These are phyloP conservation scores for Ganoderma sinense DNA, from an alignment of 1,284 basidiomycete genomes.

Conservation along the genomic window DNA sequence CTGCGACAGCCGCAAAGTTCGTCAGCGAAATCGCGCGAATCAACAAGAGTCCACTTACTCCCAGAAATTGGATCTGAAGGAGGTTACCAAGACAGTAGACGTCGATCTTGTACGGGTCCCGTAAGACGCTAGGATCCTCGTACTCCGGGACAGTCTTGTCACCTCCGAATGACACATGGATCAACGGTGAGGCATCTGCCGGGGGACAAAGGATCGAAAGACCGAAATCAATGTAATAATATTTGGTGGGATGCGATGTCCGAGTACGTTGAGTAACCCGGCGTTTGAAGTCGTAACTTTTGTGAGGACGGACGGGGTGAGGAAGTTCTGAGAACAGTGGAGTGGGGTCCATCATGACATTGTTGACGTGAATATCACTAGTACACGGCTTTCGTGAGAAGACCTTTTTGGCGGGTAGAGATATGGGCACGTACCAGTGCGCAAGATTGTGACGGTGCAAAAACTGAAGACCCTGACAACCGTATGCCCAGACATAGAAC, in stretches of 20 bases:
- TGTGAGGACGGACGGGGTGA: constrained; percentile 31
- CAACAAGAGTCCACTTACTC: constrained; percentile 15
- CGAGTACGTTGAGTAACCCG: constrained; percentile 36
- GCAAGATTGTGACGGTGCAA: constrained; percentile 34
- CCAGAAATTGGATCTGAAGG: constrained; percentile 38
- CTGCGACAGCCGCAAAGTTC: constrained; percentile 4
- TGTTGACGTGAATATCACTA: constrained; percentile 36
- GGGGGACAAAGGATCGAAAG: constrained; percentile 36
- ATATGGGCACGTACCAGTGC: constrained; percentile 27
- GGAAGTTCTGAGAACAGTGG: constrained; percentile 36
- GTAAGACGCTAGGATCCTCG: constrained; percentile 15
- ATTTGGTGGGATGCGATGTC: constrained; percentile 37
- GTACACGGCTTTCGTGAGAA: neutral
- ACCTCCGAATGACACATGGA: constrained; percentile 27
- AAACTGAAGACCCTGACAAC: constrained; percentile 32
- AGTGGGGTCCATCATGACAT: constrained; percentile 47
- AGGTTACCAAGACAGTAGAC: constrained; percentile 41
- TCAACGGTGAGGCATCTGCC: constrained; percentile 23
- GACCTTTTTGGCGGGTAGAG: neutral
- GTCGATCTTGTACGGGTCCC: constrained; percentile 40
- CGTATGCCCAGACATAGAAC: neutral
- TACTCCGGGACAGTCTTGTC: constrained; percentile 33
- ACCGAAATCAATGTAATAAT: constrained; percentile 45
- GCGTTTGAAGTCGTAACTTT: constrained; percentile 30
- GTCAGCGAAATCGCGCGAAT: neutral